These are phyloP conservation scores for Cyclostephanos invisitatus DNA, from an alignment of 108 stramenopile genomes.

Conservation along the genomic window DNA sequence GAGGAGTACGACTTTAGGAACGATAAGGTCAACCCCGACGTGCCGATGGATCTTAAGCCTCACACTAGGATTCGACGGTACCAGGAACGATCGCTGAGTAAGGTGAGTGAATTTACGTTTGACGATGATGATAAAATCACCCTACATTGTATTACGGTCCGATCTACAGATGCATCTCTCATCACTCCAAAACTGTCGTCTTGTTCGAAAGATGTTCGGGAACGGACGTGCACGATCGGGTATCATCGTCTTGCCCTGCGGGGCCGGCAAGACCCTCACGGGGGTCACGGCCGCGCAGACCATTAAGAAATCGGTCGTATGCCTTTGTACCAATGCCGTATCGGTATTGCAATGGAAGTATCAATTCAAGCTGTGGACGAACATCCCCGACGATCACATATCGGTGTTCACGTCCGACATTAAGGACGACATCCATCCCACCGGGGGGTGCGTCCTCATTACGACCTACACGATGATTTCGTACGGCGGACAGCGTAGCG, in stretches of 20 bases:
- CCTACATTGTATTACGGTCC: background rate
- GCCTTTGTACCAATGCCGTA: constrained; percentile 96
- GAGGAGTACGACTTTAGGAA: constrained; percentile 99
- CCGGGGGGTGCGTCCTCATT: constrained; percentile 88
- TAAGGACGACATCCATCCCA: constrained; percentile 88
- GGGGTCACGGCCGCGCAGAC: constrained; percentile 98
- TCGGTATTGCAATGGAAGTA: constrained; percentile 97
- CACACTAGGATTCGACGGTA: constrained; percentile 95
- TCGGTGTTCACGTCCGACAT: constrained; percentile 91
- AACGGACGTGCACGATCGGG: constrained; percentile 98
- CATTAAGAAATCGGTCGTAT: constrained; percentile 92
- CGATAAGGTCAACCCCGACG: constrained; percentile 80
- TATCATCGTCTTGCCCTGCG: constrained; percentile 99
- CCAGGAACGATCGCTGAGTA: constrained; percentile 91
- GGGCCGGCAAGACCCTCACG: constrained; percentile 97
- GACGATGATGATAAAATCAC: background rate
- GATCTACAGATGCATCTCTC: background rate
- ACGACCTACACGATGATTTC: constrained; percentile 99
- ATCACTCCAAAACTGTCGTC: background rate
- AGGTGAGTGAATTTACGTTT: constrained; percentile 29
- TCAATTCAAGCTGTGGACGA: constrained; percentile 93
- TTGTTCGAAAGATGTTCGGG: constrained; percentile 88
- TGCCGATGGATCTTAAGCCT: constrained; percentile 93
- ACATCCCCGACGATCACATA: constrained; percentile 89
- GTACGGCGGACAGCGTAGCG: constrained; percentile 86